Evolutionary conservation across 1,139 yeast species (phyloP), one percentile per base, ranked within the genome.

Genomic region (Yamadazyma buinensis): DNA sequence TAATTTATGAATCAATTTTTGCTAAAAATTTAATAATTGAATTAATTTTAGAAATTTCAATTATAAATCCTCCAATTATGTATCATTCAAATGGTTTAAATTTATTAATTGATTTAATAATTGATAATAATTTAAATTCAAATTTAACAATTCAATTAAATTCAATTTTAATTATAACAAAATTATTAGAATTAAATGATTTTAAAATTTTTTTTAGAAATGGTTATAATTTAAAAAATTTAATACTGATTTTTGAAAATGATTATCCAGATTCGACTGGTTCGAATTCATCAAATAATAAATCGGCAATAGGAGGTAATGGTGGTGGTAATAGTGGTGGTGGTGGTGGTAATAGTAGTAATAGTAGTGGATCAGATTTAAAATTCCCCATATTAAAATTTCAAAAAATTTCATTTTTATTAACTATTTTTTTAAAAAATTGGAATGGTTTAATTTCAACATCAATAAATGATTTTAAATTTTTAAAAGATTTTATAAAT

Each of bases 371-470:
- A n/a, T n/a, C n/a, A n/a, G n/a, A n/a, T n/a, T n/a, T n/a, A n/a
- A 39, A 34, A 32, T 26, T 42, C 23, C 43, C 43, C 10, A 13
- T 32, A 9, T 37, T 39, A 21, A 75, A 69, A 44, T 59, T 86
- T 22, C 83, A 81, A 39, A 74, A 72, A 42, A 64, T 79, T n/a
- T 76, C 92, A 0, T 69, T 75, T 30, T 65, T 86, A 10, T 57
- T 90, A 3, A 64, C 85, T 0, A 56, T 74, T 3, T 59, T 86
- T 20, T 58, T 92, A 33, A 83, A 85, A 41, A 73, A 79, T 30
- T 84, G 94, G 78, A 72, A 84, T 14, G 98, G 98, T 0, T 53
- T 88, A 10, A 71, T 84, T 44, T 75, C 84, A 7, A 75, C 82
- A 46, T 72, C 86, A 0, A 67, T 75, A 37, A 67, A 80, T 44